Evolutionary conservation across 768 basidiomycete genomes (phyloP).

Genomic region (Scleroderma bovista): DNA sequence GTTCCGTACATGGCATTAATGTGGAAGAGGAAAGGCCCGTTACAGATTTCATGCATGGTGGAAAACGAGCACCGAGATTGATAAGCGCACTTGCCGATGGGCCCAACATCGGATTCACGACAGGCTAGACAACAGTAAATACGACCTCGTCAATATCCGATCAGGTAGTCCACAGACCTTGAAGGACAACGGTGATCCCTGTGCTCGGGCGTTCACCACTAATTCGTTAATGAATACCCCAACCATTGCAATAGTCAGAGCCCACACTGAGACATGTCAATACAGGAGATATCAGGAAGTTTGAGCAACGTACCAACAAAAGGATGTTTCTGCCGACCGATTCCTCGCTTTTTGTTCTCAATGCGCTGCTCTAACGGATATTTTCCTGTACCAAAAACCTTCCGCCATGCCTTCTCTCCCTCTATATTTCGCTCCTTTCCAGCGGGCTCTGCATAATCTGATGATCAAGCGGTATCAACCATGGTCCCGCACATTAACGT

Average conservation of each 20-base stretch:
- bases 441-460: slow-evolving; percentile 65
- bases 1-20: slow-evolving; percentile 50
- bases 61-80: slow-evolving; percentile 85
- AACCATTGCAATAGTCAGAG: slow-evolving; percentile 60
- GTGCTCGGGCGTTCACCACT: slow-evolving; percentile 64
- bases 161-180: slow-evolving; percentile 43
- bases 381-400: slow-evolving; percentile 41
- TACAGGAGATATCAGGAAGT: neutral
- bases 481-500: neutral
- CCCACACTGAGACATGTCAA: slow-evolving; percentile 45
- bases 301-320: slow-evolving; percentile 53
- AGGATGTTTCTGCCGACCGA: slow-evolving; percentile 78
- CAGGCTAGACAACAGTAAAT: slow-evolving; percentile 43
- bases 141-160: neutral
- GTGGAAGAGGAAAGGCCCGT: slow-evolving; percentile 48
- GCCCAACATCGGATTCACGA: slow-evolving; percentile 87
- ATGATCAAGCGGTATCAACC: slow-evolving; percentile 19
- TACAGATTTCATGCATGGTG: slow-evolving; percentile 85
- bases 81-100: slow-evolving; percentile 83
- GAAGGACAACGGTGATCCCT: slow-evolving; percentile 82
- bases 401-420: slow-evolving; percentile 39
- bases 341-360: slow-evolving; percentile 80
- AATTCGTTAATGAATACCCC: slow-evolving; percentile 82
- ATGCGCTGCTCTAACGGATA: slow-evolving; percentile 77
- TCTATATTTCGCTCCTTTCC: slow-evolving; percentile 16